Conservation (phyloP, 2,329 filamentous ascomycete species). For the Xylariaceae sp. region DNA sequence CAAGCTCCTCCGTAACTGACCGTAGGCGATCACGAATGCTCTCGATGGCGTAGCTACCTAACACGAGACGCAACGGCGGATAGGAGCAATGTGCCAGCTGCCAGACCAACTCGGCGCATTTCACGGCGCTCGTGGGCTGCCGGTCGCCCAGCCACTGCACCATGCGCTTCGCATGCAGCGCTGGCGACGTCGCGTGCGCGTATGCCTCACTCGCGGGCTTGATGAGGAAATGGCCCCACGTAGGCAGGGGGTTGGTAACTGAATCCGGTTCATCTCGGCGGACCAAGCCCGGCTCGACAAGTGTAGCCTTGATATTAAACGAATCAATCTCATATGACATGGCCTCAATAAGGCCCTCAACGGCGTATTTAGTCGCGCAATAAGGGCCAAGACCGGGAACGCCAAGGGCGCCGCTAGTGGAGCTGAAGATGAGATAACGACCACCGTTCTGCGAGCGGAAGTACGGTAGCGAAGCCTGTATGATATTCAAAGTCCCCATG, state of each 20-base stretch:
- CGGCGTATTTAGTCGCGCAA: slow-evolving; percentile 95
- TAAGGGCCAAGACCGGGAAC: slow-evolving; percentile 91
- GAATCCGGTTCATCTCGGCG: slow-evolving; percentile 74
- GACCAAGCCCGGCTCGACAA: slow-evolving; percentile 88
- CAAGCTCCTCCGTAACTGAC: slow-evolving; percentile 89
- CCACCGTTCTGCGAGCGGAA: slow-evolving; percentile 73
- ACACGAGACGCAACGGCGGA: slow-evolving; percentile 77
- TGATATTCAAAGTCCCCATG: slow-evolving; percentile 89
- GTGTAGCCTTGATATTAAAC: slow-evolving; percentile 89
- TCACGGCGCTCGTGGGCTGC: slow-evolving; percentile 88
- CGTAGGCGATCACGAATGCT: slow-evolving; percentile 86
- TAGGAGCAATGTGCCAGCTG: slow-evolving; percentile 92
- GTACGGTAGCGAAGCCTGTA: slow-evolving; percentile 82
- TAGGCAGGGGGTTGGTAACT: slow-evolving; percentile 56
- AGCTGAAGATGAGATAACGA: slow-evolving; percentile 91
- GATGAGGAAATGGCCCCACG: slow-evolving; percentile 89
- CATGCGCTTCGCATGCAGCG: slow-evolving; percentile 84
- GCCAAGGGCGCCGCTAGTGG: slow-evolving; percentile 85
- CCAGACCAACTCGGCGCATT: slow-evolving; percentile 91
- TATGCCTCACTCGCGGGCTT: slow-evolving; percentile 83
- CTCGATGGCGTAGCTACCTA: slow-evolving; percentile 93
- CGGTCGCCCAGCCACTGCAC: slow-evolving; percentile 91
- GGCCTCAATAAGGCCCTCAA: slow-evolving; percentile 90
- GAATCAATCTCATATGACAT: slow-evolving; percentile 92
- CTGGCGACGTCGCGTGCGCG: slow-evolving; percentile 69